Evolutionary conservation across 371 early-diverging fungal species (phyloP), one percentile per base, ranked within the genome.

Genomic region (Mucor lusitanicus): DNA sequence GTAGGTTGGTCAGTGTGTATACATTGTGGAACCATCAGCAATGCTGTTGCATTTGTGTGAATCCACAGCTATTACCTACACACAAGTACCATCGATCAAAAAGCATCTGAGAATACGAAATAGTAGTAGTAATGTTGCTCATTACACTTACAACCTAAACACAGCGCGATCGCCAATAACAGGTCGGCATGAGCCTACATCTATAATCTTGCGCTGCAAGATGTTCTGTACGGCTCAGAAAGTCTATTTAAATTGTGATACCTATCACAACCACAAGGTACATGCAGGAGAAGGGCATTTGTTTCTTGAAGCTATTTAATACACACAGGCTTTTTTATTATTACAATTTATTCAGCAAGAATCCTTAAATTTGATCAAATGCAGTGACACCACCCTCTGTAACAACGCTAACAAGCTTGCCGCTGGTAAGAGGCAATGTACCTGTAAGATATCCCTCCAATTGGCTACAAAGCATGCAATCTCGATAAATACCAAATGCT

Each of bases 371-470:
- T 70, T 83, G 77, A 12, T 61, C 65, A 67, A 85, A 90, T 6
- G 74, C 67, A 37, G 91, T 88, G 65, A 82, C 67, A 48, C 81
- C 80, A 19, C 80, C 69, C 64, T 80, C 70, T 55, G 89, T 88
- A 12, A 79, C 74, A 25, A 86, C 77, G 57, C 83, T 78, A 5
- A 88, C 73, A 12, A 88, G 63, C 63, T 82, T 87, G 25, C 91
- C 91, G 37, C 75, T 85, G n/a, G 78, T 75, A 57, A 85, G 65
- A 6, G 76, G 66, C 35, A 77, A 64, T 13, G 62, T 57, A 21
- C 81, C 80, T 15, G 78, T 78, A 8, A 85, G 80, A 76, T 87
- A 88, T 8, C 71, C 85, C 44, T 78, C 76, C 25, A 90, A 64
- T 68, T 79, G 81, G 28, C 88, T 90, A 73, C n/a, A 33, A 6